Base-by-base conservation (phyloP, 2,329 filamentous ascomycete genomes). In the Diaporthe nobilis region DNA sequence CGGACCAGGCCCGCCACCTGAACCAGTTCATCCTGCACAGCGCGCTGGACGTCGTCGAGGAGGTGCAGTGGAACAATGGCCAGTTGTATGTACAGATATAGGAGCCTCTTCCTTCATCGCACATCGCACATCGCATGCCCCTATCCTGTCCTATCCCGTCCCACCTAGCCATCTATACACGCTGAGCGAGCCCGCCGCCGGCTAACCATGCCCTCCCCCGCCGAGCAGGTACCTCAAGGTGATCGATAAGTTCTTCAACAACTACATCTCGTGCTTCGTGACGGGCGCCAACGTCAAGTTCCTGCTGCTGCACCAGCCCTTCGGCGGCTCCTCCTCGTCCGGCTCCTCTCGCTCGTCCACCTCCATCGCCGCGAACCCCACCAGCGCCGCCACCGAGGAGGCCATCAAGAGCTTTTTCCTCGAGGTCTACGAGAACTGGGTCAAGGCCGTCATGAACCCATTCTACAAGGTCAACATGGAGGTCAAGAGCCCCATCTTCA, bases 21-120 rank as follows among this genome's bases (percentile, higher is more conserved):
- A 98, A 98, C 87, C 97, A 98, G 85, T 98, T 99, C 87, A 95
- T 98, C 82, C 92, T 98, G 44, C 96, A 99, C 87, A 96, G 95
- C 80, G 94, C 94, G 79, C 88, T 99, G 75, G 97, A 99, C 84
- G 95, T 98, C 61, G 94, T 98, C 71, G 97, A 99, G 86, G 97
- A 99, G 85, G 92, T 96, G 42, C 97, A 98, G 86, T 99, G 97
- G 96, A 93, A 92, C 9, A 94, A 89, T 77, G 94, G 94, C 6
- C 93, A 94, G 80, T 94, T 98, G 95, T 97, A 87, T 78, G 88
- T 83, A 37, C 25, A n/a, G 20, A 34, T 22, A 49, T 31, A 4
- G 72, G 55, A 37, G 60, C 61, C 77, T 77, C 42, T 79, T 78
- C 4, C 78, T 80, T 76, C 60, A n/a, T 15, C 44, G 8, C 42